These are phyloP conservation scores for Taphrina betulina DNA, from an alignment of 1,139 yeast species.

Conservation along the genomic window DNA sequence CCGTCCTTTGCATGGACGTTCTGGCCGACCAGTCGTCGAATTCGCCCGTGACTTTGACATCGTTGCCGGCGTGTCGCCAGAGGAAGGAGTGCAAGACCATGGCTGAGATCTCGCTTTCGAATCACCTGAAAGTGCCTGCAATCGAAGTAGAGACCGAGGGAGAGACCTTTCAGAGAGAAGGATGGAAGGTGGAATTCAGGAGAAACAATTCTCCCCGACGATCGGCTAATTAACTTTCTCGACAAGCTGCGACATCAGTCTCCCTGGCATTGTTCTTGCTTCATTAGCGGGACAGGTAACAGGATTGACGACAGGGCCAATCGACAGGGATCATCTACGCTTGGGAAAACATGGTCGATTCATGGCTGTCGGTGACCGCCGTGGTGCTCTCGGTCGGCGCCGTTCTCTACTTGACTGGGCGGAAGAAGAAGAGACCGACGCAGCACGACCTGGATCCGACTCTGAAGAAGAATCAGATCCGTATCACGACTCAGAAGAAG, in stretches of 20 bases:
- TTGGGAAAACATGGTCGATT: conserved; percentile 3
- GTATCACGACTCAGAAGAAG: conserved; percentile 31
- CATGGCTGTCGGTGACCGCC: conserved; percentile 20
- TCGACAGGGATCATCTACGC: no score
- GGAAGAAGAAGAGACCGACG: conserved; percentile 23
- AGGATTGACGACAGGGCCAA: no score
- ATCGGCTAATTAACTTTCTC: neutral
- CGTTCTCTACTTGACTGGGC: neutral
- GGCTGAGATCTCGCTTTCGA: neutral
- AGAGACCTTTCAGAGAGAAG: no score
- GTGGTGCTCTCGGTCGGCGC: conserved; percentile 18
- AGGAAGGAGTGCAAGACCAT: conserved; percentile 25
- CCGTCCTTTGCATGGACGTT: conserved; percentile 19
- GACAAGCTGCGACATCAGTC: no score
- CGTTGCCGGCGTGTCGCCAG: conserved; percentile 20
- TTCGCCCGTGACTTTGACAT: conserved; percentile 29
- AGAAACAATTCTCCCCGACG: neutral
- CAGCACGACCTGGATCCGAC: conserved; percentile 32
- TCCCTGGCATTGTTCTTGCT: no score
- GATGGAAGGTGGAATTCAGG: neutral
- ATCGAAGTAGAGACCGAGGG: no score
- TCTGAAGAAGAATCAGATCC: conserved; percentile 25
- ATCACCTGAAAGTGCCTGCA: no score
- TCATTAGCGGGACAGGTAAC: no score
- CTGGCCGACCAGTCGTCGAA: conserved; percentile 29